Evolutionary conservation across 2,329 filamentous ascomycete genomes (phyloP), one percentile per base, ranked within the genome.

Genomic region (Colletotrichum euphorbiae): DNA sequence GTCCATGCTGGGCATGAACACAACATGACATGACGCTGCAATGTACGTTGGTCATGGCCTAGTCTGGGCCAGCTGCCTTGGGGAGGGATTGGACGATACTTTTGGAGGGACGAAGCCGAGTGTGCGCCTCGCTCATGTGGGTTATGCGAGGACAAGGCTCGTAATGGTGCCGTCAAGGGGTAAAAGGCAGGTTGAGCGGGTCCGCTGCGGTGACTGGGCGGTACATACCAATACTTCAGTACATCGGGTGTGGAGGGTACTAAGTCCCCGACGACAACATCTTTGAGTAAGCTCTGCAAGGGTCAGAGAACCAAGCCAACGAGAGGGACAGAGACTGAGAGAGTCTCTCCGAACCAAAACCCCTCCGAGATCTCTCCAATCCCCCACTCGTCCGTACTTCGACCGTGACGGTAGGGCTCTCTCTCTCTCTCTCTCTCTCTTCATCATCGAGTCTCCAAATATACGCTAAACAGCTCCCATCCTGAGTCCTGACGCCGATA

Each of bases 221-320:
- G 62, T 69, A 69, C 67, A 45, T 67, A 42, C 43, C 21, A 15
- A 51, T 67, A 69, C 67, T 15, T 67, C 28, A 21, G 45, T 67
- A 69, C 67, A 28, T 69, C 50, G 62, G 67, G 28, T 40, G 67
- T 69, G 62, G 67, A 67, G 50, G 56, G 54, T 46, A 50, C 45
- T 40, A 67, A 67, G 67, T 58, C 62, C 36, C 67, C 67, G 67
- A 69, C 62, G 67, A 69, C 54, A 52, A 46, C 19, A 57, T 19
- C 42, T 17, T 40, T 67, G 63, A 69, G 67, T 62, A 69, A 69
- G 67, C 67, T 69, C 56, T 69, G 67, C 67, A 69, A 57, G 67
- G 55, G 52, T 56, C 24, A 57, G n/a, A 31, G 56, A 6, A 43
- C 45, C 61, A 48, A 60, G 48, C 21, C 57, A 38, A 42, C 7